Evolutionary conservation across 805 yeast genomes (phyloP), one percentile per base, ranked within the genome.

Genomic region (Kodamaea hsintzibuensis): DNA sequence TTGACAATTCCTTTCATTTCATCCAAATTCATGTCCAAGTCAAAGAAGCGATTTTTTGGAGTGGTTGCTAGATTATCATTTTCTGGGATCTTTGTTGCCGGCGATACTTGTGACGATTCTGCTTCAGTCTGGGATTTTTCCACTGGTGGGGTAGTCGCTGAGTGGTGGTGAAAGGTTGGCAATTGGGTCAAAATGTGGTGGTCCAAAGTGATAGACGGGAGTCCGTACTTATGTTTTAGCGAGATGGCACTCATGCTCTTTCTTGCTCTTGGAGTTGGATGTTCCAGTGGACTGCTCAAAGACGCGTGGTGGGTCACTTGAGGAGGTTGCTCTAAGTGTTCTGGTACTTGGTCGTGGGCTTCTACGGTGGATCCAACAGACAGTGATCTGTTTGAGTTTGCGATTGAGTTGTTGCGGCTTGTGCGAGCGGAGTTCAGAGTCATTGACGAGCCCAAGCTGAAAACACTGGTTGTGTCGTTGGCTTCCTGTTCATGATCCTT

Each of bases 1-100:
- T 71, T 73, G 44, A 82, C 70, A 54, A 82, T 82, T 7, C 83
- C 83, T 37, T 74, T 68, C 81, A 82, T 80, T 57, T 82, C 81
- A 48, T 72, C 71, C 37, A 80, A 62, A 56, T 80, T 78, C 54
- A 81, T 72, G 51, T 82, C 82, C 27, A 82, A 72, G 19, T 77
- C 71, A 46, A 71, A 70, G 6, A 51, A 40, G 30, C 51, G 47
- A 22, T 47, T 47, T 22, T 47, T 46, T 10, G 42, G 54, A 8
- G 33, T 12, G 6, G 25, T 22, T 9, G 35, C 35, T 30, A 12
- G 10, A 8, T 30, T 30, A 37, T 19, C 44, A 14, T 17, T n/a
- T 38, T n/a, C 18, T 40, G 17, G 25, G 16, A 49, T 42, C 17
- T 10, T 42, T 25, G 46, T 17, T 7, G 37, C 42, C 2, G 46